phyloP scores from a whole-genome alignment of 2,329 filamentous ascomycete species.

The Immersiporthe knoxdaviesiana region DNA sequence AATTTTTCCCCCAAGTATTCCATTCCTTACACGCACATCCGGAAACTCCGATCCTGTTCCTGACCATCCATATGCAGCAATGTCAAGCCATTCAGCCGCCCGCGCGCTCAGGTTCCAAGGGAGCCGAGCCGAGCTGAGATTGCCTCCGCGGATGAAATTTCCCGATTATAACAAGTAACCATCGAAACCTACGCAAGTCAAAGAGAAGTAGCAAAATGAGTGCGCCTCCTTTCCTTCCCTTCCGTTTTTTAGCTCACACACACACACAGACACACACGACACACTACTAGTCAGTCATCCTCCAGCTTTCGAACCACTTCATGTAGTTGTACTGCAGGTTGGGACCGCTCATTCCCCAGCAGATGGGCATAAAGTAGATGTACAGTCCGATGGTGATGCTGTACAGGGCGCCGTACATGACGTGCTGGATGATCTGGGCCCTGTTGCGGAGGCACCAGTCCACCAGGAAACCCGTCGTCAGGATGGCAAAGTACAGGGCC shows the following conservation, averaged over 20 bases:
- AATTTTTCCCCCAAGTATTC: background rate
- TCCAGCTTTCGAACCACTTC: constrained; percentile 92
- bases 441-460: constrained; percentile 80
- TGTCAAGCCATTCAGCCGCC: background rate
- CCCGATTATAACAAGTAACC: constrained; percentile 6
- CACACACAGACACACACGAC: background rate
- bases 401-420: constrained; percentile 77
- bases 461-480: constrained; percentile 82
- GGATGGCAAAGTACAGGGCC: constrained; percentile 94
- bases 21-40: constrained; percentile 10
- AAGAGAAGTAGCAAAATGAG: background rate
- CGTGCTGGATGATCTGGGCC: constrained; percentile 64
- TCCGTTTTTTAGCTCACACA: background rate
- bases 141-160: background rate
- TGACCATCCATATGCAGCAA: constrained; percentile 22
- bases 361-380: constrained; percentile 87
- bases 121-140: background rate
- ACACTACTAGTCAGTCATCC: constrained; percentile 73
- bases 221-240: constrained; percentile 1
- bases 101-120: background rate
- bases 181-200: constrained; percentile 2
- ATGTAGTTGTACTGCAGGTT: constrained; percentile 86
- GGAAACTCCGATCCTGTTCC: constrained; percentile 15
- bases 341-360: constrained; percentile 90
- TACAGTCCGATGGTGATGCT: constrained; percentile 77